phyloP scores from a whole-genome alignment of 1,139 yeast species.

The Suhomyces coccinellae region DNA sequence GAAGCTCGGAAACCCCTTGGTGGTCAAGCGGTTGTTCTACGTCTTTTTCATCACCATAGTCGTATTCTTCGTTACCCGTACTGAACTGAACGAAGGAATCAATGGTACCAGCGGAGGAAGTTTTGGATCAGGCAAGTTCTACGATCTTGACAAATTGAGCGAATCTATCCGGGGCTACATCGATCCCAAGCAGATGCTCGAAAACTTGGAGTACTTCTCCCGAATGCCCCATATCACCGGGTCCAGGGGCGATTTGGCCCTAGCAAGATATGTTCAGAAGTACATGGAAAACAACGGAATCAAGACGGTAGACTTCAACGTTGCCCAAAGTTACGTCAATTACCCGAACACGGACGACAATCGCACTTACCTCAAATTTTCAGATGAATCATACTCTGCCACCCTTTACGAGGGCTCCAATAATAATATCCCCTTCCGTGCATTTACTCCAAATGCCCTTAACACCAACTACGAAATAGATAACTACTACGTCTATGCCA shows the following conservation, averaged over 20 bases:
- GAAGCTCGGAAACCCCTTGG: constrained; percentile 79
- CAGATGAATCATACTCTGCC: constrained; percentile 40
- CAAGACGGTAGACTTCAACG: constrained; percentile 48
- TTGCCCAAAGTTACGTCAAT: constrained; percentile 57
- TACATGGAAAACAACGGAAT: constrained; percentile 61
- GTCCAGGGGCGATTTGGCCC: constrained; percentile 75
- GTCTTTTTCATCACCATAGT: constrained; percentile 61
- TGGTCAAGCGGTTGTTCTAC: constrained; percentile 74
- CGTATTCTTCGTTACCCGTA: constrained; percentile 30
- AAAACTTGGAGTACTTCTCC: constrained; percentile 71
- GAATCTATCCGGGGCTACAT: constrained; percentile 51
- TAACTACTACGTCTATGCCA: constrained; percentile 55
- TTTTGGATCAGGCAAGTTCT: constrained; percentile 59
- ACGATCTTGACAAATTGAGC: constrained; percentile 54
- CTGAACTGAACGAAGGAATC: constrained; percentile 54
- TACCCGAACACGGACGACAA: constrained; percentile 38
- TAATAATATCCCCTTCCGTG: constrained; percentile 42
- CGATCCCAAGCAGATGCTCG: constrained; percentile 60
- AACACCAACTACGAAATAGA: constrained; percentile 48
- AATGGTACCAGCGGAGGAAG: constrained; percentile 44
- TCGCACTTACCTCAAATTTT: constrained; percentile 33
- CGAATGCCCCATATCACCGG: constrained; percentile 89
- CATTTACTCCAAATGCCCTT: constrained; percentile 70
- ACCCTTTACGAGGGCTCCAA: constrained; percentile 35
- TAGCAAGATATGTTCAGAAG: constrained; percentile 63